Evolutionary conservation across 768 basidiomycete genomes (phyloP).

Genomic region (Suillus spraguei): DNA sequence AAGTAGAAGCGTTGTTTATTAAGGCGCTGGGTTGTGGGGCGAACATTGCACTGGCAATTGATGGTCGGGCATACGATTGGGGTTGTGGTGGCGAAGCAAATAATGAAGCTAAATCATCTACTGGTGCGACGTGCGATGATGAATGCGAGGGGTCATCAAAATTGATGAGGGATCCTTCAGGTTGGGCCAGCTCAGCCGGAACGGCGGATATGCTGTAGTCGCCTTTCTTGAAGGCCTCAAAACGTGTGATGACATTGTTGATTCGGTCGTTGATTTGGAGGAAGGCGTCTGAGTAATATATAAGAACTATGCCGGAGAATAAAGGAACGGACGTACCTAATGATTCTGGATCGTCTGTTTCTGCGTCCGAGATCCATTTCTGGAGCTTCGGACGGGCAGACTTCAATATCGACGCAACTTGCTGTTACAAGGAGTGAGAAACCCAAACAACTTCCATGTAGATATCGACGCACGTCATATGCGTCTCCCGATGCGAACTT

Average conservation of each 20-base stretch:
- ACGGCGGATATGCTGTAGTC: slow-evolving; percentile 76
- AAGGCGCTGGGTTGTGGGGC: slow-evolving; percentile 21
- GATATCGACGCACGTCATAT: slow-evolving; percentile 69
- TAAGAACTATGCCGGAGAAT: slow-evolving; percentile 7
- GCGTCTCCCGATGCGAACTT: slow-evolving; percentile 86
- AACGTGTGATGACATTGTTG: slow-evolving; percentile 87
- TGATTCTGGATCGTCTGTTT: slow-evolving; percentile 86
- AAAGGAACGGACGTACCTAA: slow-evolving; percentile 57
- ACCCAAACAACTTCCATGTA: neutral
- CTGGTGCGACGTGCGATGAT: slow-evolving; percentile 26
- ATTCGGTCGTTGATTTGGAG: slow-evolving; percentile 98
- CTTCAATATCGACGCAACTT: slow-evolving; percentile 84
- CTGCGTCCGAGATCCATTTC: slow-evolving; percentile 96
- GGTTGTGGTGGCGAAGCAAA: slow-evolving; percentile 40
- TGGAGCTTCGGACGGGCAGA: slow-evolving; percentile 92
- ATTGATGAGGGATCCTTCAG: slow-evolving; percentile 68
- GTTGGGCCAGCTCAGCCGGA: slow-evolving; percentile 45
- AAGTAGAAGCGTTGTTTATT: slow-evolving; percentile 32
- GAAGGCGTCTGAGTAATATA: slow-evolving; percentile 69
- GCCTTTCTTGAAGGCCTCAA: slow-evolving; percentile 92
- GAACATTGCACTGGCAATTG: slow-evolving; percentile 9
- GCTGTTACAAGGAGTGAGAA: slow-evolving; percentile 45
- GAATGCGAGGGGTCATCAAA: slow-evolving; percentile 56
- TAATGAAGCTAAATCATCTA: slow-evolving; percentile 64
- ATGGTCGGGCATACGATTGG: neutral